A percentile compares a stretch with the other conserved stretches of the same genome.
Evolutionary conservation across 164 flowering plant genomes (phyloP).

Genomic region (Litsea cubeba): DNA sequence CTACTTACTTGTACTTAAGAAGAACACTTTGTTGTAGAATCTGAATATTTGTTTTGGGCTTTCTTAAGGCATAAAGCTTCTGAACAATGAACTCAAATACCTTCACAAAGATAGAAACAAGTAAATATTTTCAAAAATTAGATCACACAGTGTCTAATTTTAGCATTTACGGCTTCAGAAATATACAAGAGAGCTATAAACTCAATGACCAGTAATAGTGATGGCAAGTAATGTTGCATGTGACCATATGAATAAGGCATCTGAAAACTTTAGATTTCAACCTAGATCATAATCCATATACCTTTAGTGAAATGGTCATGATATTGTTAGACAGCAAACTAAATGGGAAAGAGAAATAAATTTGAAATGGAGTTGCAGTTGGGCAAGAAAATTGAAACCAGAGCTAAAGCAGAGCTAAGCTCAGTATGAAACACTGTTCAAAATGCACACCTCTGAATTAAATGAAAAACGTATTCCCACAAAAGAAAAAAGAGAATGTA

Average conservation of each 20-base stretch:
- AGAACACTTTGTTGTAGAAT: constrained; percentile 96
- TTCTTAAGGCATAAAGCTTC: constrained; percentile 92
- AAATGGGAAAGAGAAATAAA: no score
- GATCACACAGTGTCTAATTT: background rate
- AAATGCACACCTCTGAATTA: background rate
- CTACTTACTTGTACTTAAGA: constrained; percentile 86
- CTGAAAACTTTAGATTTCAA: no score
- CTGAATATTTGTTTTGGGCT: constrained; percentile 97
- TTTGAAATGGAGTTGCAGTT: background rate
- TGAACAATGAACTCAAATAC: constrained; percentile 90
- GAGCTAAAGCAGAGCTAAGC: background rate
- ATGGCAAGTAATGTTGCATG: no score
- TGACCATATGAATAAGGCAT: no score
- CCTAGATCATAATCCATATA: no score
- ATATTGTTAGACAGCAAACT: no score
- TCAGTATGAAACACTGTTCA: background rate
- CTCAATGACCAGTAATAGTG: no score
- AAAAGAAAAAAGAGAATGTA: background rate
- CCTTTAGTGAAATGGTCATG: no score
- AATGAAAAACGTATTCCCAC: background rate
- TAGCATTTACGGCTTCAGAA: background rate
- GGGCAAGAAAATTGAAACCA: no score
- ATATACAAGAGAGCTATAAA: background rate
- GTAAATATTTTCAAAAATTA: background rate
- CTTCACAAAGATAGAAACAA: constrained; percentile 30